Evolutionary conservation across 176 grass and related monocot genomes (phyloP).

Genomic region (Oryza coarctata): DNA sequence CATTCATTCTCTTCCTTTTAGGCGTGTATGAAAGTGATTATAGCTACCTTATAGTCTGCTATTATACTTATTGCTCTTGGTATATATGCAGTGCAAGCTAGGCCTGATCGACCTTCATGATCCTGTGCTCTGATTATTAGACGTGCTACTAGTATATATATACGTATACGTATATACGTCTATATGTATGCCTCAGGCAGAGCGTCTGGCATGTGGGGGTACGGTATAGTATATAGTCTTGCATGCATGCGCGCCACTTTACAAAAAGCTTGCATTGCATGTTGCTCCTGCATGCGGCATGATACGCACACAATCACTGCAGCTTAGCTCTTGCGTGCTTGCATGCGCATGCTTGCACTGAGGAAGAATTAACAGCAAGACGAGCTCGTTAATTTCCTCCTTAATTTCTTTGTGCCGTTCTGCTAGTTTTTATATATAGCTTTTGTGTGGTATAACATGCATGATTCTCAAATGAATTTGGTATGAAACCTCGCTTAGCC

Average conservation of each 20-base stretch:
- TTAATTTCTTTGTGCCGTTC: no score
- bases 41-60: no score
- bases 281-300: slow-evolving; percentile 1
- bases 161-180: background rate
- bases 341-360: background rate
- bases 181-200: background rate
- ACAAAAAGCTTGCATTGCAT: no score
- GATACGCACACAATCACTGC: background rate
- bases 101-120: background rate
- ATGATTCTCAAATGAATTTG: background rate
- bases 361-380: background rate
- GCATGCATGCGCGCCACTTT: background rate
- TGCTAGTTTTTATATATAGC: no score
- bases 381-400: no score
- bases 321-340: no score
- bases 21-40: no score
- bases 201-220: slow-evolving; percentile 14
- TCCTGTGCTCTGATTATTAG: background rate
- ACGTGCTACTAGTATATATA: no score
- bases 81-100: background rate
- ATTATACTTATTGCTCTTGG: no score
- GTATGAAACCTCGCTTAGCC: background rate
- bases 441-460: no score
- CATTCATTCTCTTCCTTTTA: no score
- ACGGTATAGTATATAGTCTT: no score